A percentile compares a stretch with the other conserved stretches of the same genome.
These are phyloP conservation scores for Solanum ossicruentum DNA, from an alignment of 257 asterid species.

Conservation along the genomic window DNA sequence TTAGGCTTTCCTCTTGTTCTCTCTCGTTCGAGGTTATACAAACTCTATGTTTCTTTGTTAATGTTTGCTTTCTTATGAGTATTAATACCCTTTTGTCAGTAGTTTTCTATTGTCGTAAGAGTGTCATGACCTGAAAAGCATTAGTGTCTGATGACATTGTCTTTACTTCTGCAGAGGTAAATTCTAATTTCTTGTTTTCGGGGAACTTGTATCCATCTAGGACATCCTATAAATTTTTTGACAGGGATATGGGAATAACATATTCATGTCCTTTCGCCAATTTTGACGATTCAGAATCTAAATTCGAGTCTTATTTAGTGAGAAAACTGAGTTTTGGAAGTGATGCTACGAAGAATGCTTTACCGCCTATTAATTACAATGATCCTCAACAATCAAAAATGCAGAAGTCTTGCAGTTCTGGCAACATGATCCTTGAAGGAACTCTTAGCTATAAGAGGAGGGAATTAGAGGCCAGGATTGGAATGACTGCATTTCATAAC, in stretches of 20 bases:
- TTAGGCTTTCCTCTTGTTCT: neutral
- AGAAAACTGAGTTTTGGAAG: slow-evolving; percentile 27
- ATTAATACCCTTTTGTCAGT: neutral
- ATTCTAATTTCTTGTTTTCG: neutral
- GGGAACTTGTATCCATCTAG: neutral
- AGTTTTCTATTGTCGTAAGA: neutral
- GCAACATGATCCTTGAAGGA: slow-evolving; percentile 34
- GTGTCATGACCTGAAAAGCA: neutral
- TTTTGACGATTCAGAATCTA: slow-evolving; percentile 30
- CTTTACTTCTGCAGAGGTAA: neutral
- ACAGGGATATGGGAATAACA: slow-evolving; percentile 55
- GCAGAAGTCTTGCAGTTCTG: slow-evolving; percentile 32
- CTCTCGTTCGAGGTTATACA: neutral
- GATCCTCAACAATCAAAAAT: slow-evolving; percentile 11
- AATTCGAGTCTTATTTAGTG: slow-evolving; percentile 20
- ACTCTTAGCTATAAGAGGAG: slow-evolving; percentile 35
- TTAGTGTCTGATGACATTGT: neutral
- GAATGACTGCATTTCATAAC: slow-evolving; percentile 6
- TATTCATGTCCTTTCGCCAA: slow-evolving; percentile 25
- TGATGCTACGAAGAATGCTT: slow-evolving; percentile 10
- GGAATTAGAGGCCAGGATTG: slow-evolving; percentile 35
- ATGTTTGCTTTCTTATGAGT: neutral
- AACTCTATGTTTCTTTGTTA: neutral
- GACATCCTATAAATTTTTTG: slow-evolving; percentile 1
- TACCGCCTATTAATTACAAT: slow-evolving; percentile 22